Evolutionary conservation across 2,329 filamentous ascomycete genomes (phyloP).

Genomic region (Septoria linicola): DNA sequence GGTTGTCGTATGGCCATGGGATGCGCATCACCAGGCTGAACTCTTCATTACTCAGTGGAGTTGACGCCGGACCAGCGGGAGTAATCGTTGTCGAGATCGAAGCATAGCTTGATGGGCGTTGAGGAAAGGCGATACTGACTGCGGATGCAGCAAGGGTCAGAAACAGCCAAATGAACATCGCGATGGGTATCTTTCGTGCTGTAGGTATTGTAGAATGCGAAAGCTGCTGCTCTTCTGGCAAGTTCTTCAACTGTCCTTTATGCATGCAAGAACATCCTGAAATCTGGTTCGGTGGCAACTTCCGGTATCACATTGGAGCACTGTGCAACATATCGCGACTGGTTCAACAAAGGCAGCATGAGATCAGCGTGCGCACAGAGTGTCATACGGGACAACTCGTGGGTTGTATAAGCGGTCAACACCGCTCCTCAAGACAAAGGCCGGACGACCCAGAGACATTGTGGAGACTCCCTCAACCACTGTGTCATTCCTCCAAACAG

Average conservation of each 20-base stretch:
- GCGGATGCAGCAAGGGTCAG: not conserved
- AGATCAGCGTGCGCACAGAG: not conserved
- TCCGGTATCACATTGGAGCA: too few species aligned
- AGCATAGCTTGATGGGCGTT: not conserved
- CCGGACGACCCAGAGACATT: too few species aligned
- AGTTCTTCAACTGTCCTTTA: too few species aligned
- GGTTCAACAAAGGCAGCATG: not conserved
- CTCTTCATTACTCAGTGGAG: conserved; percentile 13
- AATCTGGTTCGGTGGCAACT: too few species aligned
- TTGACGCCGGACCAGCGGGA: not conserved
- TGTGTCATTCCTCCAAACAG: too few species aligned
- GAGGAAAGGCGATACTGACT: not conserved
- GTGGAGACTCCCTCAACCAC: too few species aligned
- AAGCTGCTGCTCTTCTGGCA: not conserved
- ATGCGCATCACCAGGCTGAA: conserved; percentile 18
- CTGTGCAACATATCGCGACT: not conserved
- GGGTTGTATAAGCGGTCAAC: too few species aligned
- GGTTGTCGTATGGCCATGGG: not conserved
- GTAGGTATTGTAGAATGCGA: not conserved
- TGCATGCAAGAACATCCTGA: too few species aligned
- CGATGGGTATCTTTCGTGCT: too few species aligned
- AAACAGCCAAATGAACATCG: conserved; percentile 3
- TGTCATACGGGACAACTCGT: too few species aligned
- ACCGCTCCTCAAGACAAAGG: too few species aligned
- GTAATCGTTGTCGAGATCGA: not conserved